Base-by-base conservation (phyloP, 768 basidiomycete species). In the Leccinum arenicola region DNA sequence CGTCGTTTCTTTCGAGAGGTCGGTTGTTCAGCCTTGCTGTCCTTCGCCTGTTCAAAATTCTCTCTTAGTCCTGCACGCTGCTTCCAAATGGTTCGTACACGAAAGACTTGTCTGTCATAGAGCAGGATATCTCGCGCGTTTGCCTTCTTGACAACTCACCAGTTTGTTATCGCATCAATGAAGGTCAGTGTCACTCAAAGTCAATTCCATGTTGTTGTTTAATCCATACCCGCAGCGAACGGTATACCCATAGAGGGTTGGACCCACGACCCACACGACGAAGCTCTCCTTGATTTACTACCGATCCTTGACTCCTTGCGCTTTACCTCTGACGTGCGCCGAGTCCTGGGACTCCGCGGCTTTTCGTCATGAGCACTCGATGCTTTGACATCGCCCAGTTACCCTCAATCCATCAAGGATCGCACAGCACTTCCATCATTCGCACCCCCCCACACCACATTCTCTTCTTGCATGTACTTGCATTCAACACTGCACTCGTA, bases 211-310 rank as follows among this genome's bases (percentile, higher is more conserved):
- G 19, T 12, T 54, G 36, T 55, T 50, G 17, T 52, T 50, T 56
- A 48, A 67, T 48, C 19, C 5, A 23, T 17, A 52, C 9, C 38
- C 25, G 57, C 71, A 98, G 97, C 93, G 55, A 99, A 99, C 73
- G 97, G 95, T 54, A 94, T 99, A 69, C 97, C 97, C 35, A 93
- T 99, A 75, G 96, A 98, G 80, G 97, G 97, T 52, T 98, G 97
- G 97, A 98, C 95, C 23, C 89, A 95, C 60, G 97, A 99, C 75
- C 95, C 93, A 33, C 86, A 88, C 60, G 97, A 99, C 76, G 93
- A 98, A 75, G 97, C 96, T 21, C 79, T 99, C 57, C 87, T 99
- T 57, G 95, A 98, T 77, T 83, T 98, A 53, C 78, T 99, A 25
- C 97, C 97, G 19, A 88, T 99, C 55, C 84, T 99, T 55, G 97